Conservation (phyloP, 768 basidiomycete species). For the Coprinellus micaceus region DNA sequence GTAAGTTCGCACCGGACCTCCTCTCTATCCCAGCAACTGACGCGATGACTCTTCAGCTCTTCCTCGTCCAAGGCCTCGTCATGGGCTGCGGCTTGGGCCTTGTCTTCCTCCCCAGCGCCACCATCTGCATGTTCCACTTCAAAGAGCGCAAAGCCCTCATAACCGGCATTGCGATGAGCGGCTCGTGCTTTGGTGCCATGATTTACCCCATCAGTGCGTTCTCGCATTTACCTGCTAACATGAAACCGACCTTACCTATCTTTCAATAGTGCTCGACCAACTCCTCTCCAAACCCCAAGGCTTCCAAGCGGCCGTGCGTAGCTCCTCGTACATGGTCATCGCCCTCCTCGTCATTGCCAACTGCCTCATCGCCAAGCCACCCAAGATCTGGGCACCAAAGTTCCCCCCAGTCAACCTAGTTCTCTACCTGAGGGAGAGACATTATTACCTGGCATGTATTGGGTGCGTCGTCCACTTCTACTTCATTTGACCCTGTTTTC, state of each 20-base stretch:
- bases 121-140: constrained; percentile 45
- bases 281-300: constrained; percentile 8
- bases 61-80: constrained; percentile 53
- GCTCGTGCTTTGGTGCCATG: constrained; percentile 38
- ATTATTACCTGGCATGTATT: constrained; percentile 10
- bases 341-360: constrained; percentile 10
- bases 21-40: constrained; percentile 7
- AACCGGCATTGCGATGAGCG: constrained; percentile 37
- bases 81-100: constrained; percentile 51
- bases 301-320: constrained; percentile 11
- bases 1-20: constrained; percentile 16
- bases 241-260: background rate
- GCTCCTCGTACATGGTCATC: constrained; percentile 14
- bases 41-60: constrained; percentile 27
- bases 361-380: constrained; percentile 7
- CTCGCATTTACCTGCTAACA: background rate
- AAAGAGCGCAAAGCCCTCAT: constrained; percentile 35
- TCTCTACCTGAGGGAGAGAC: constrained; percentile 7
- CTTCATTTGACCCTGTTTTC: background rate
- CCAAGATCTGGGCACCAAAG: constrained; percentile 6
- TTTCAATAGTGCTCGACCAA: constrained; percentile 21
- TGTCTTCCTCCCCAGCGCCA: constrained; percentile 46
- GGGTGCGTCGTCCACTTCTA: constrained; percentile 7
- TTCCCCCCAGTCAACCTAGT: constrained; percentile 3
- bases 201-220: constrained; percentile 30